phyloP scores from a whole-genome alignment of 2,329 filamentous ascomycete genomes.

The Penicillium vulpinum region DNA sequence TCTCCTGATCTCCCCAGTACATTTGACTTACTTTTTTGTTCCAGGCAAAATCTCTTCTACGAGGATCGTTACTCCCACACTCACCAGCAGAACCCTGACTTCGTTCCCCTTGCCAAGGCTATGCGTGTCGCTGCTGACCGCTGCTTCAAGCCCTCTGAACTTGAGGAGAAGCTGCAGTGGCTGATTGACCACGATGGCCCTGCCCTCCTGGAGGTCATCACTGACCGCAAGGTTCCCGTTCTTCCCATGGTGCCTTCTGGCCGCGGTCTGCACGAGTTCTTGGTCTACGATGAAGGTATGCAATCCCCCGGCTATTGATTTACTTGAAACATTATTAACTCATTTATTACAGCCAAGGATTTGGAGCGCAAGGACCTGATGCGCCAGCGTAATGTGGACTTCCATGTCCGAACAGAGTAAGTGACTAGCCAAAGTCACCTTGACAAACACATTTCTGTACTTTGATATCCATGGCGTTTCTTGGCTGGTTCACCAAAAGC shows the following conservation, averaged over 20 bases:
- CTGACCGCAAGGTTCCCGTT: slow-evolving; percentile 78
- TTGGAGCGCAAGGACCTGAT: slow-evolving; percentile 66
- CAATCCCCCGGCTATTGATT: slow-evolving; percentile 1
- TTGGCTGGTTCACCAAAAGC: slow-evolving; percentile 40
- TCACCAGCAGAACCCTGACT: slow-evolving; percentile 93
- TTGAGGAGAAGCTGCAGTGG: slow-evolving; percentile 79
- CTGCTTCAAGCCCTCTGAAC: slow-evolving; percentile 71
- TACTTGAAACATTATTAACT: slow-evolving; percentile 11
- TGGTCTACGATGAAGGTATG: slow-evolving; percentile 79
- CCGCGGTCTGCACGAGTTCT: slow-evolving; percentile 84
- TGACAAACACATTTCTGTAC: slow-evolving; percentile 30
- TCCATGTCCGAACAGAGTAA: slow-evolving; percentile 22
- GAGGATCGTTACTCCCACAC: slow-evolving; percentile 90
- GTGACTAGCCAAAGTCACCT: slow-evolving; percentile 21
- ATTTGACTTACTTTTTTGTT: background rate
- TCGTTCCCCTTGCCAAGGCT: slow-evolving; percentile 86
- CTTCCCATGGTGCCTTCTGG: slow-evolving; percentile 95
- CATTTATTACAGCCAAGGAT: slow-evolving; percentile 59
- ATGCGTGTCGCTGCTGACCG: slow-evolving; percentile 81
- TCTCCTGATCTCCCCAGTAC: background rate
- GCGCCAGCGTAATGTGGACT: slow-evolving; percentile 56
- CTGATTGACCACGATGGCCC: slow-evolving; percentile 88
- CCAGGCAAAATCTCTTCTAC: slow-evolving; percentile 87
- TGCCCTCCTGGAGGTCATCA: slow-evolving; percentile 86
- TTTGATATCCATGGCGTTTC: slow-evolving; percentile 47